Base-by-base conservation (phyloP, 768 basidiomycete genomes). In the Rhizopogon rudus region DNA sequence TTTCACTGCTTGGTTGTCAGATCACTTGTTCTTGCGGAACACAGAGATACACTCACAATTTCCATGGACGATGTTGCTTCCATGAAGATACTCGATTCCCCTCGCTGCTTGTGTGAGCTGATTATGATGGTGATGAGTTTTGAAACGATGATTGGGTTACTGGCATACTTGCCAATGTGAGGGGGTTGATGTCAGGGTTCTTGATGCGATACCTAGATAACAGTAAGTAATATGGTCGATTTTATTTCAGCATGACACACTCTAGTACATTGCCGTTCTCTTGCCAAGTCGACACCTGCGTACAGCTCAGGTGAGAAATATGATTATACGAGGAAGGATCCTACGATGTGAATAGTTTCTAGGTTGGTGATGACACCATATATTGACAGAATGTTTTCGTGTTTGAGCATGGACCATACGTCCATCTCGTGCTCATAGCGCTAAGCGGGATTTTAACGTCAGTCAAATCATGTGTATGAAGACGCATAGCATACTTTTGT, bases 221-320 rank as follows among this genome's bases (percentile, higher is more conserved):
- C 45, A 14, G 14, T 52, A 44, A 49, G 13, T 42, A 43, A 17
- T 16, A 52, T 6, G 13, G 16, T 44, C 8, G 35, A 54, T 8
- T n/a, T 29, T 20, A 37, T 12, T 58, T 51, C 51, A 44, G 20
- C 35, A 9, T 41, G 37, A 56, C 74, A 54, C 60, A 81, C 83
- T 78, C 75, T 1, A 78, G 69, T 17, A 82, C 76, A 61, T 84
- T 80, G 41, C 81, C 81, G 59, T 82, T 76, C 37, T 75, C 72
- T 68, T 83, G 81, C 83, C 83, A 85, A 5, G 82, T 80, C 9
- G 83, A 83, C 33, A 85, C 81, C 81, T 83, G 48, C 37, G 28
- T 39, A 42, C 20, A 51, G 51, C 40, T 37, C 5, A 50, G 28
- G 22, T 28, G 25, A 35, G 37, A 42, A 16, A 5, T 14, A 31